Conservation (phyloP, 2,329 filamentous ascomycete genomes). For the Epichloe elymi region DNA sequence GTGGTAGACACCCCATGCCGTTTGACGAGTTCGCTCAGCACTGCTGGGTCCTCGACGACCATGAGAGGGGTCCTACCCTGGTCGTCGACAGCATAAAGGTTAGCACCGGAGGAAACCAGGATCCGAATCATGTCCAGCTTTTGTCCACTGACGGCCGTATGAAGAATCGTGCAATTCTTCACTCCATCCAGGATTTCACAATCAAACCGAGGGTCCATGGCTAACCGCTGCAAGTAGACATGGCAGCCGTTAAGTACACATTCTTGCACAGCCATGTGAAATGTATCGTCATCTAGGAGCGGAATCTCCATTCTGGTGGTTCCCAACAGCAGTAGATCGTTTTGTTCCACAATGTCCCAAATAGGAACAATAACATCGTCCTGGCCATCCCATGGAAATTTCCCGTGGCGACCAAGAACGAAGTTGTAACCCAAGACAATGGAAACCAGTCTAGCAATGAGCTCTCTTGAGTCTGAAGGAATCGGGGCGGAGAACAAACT, state of each 20-base stretch:
- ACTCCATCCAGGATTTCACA: slow-evolving; percentile 9
- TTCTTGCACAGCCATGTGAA: slow-evolving; percentile 3
- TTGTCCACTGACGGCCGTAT: slow-evolving; percentile 16
- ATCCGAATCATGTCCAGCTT: slow-evolving; percentile 15
- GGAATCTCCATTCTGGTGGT: slow-evolving; percentile 4
- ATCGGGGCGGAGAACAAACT: neutral
- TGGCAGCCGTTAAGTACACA: slow-evolving; percentile 11
- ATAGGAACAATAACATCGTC: too few relatives aligned
- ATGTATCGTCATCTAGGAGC: slow-evolving; percentile 9
- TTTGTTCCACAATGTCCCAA: too few relatives aligned
- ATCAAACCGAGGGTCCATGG: slow-evolving; percentile 18
- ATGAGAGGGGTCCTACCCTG: slow-evolving; percentile 23
- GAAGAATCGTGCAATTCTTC: slow-evolving; percentile 16
- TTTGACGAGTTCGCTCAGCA: slow-evolving; percentile 15
- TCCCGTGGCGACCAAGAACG: neutral
- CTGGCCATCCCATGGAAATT: neutral
- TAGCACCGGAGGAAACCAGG: slow-evolving; percentile 15
- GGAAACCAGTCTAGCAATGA: neutral
- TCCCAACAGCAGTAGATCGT: slow-evolving; percentile 6
- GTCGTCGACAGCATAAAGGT: slow-evolving; percentile 16
- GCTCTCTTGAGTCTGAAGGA: neutral
- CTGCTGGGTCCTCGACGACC: slow-evolving; percentile 15
- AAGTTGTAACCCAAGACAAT: slow-evolving; percentile 1
- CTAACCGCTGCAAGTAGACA: slow-evolving; percentile 17
- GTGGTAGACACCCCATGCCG: slow-evolving; percentile 15